Conservation (phyloP, 1,139 yeast species). For the Blastobotrys proliferans region DNA sequence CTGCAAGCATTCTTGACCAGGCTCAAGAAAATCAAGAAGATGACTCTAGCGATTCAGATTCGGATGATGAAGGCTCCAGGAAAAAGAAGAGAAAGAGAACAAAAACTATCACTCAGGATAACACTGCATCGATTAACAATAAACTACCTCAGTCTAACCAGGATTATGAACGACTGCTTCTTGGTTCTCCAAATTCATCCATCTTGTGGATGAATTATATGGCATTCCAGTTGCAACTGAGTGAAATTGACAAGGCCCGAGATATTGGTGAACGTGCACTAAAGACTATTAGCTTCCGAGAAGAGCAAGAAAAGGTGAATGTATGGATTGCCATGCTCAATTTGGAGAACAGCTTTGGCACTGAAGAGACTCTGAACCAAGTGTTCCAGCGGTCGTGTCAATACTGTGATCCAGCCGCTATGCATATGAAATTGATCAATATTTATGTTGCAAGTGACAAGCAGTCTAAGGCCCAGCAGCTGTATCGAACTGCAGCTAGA, state of each 20-base stretch:
- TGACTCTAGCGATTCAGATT: conserved; percentile 45
- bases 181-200: conserved; percentile 92
- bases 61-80: conserved; percentile 34
- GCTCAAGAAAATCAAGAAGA: conserved; percentile 54
- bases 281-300: conserved; percentile 84
- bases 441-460: conserved; percentile 68
- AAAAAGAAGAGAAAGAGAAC: conserved; percentile 43
- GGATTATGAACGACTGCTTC: conserved; percentile 86
- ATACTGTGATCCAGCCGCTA: conserved; percentile 80
- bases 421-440: conserved; percentile 75
- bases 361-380: conserved; percentile 74
- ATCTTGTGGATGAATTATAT: conserved; percentile 96
- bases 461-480: conserved; percentile 65
- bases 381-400: conserved; percentile 80
- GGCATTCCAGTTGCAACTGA: conserved; percentile 94
- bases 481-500: conserved; percentile 66
- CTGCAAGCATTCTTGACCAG: conserved; percentile 82
- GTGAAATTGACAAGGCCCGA: conserved; percentile 92
- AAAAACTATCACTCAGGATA: conserved; percentile 58
- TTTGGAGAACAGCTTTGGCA: conserved; percentile 90
- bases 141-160: conserved; percentile 86
- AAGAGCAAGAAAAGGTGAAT: conserved; percentile 88
- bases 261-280: conserved; percentile 90
- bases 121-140: conserved; percentile 76
- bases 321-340: conserved; percentile 95